These are phyloP conservation scores for Acanthamoeba divionensis DNA, from an alignment of 208 protist species.

Conservation along the genomic window DNA sequence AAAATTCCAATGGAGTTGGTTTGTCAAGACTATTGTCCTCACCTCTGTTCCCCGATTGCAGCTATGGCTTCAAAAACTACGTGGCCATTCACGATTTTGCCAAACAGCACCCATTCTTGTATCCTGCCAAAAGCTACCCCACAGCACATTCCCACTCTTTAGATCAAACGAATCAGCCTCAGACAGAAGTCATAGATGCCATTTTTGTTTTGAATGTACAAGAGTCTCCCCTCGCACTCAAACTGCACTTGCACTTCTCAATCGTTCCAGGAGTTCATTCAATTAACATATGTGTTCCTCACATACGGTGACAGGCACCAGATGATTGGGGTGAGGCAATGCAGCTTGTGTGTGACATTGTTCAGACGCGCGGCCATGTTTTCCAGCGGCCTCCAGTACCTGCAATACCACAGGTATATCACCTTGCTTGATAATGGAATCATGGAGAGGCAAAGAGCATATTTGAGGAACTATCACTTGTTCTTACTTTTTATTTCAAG, in stretches of 20 bases:
- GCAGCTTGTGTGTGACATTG: not conserved
- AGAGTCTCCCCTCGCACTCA: too few species aligned
- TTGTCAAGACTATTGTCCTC: not conserved
- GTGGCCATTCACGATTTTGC: not conserved
- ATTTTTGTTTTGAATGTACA: not conserved
- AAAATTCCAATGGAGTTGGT: not conserved
- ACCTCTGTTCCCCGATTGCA: not conserved
- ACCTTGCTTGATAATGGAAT: not conserved
- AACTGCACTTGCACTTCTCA: too few species aligned
- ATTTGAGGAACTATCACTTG: not conserved
- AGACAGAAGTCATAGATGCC: too few species aligned
- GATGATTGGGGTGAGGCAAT: not conserved
- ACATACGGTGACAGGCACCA: not conserved
- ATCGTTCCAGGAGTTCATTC: too few species aligned
- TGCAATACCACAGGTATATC: not conserved
- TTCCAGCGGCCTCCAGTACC: not conserved
- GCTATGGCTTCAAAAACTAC: not conserved
- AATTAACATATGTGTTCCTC: too few species aligned
- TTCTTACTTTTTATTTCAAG: not conserved
- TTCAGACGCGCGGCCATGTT: not conserved
- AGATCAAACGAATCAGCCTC: too few species aligned
- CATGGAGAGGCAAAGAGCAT: not conserved
- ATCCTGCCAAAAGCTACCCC: not conserved
- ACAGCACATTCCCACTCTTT: too few species aligned
- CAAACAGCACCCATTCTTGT: not conserved